Percentiles rank a stretch among this genome's conserved stretches.
Evolutionary conservation across 441 rosid species (phyloP).

Genomic region (Lepidium campestre): DNA sequence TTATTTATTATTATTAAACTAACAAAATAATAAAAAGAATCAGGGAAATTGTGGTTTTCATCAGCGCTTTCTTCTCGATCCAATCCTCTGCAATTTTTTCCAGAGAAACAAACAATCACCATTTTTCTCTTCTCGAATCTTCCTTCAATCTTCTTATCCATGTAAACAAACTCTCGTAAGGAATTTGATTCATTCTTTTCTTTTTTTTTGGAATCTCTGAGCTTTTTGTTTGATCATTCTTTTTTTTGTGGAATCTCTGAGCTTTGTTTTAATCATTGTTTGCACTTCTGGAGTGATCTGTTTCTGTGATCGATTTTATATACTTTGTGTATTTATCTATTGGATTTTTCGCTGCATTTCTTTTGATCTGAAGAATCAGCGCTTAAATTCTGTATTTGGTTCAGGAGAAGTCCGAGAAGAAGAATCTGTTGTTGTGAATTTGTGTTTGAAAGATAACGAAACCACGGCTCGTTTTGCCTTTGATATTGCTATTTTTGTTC

Average conservation of each 20-base stretch:
- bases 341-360: no score
- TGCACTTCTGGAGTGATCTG: not conserved
- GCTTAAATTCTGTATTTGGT: no score
- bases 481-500: not conserved
- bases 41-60: constrained; percentile 19
- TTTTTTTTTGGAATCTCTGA: not conserved
- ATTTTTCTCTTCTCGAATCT: not conserved
- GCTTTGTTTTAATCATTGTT: not conserved
- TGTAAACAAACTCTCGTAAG: no score
- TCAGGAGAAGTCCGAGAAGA: not conserved
- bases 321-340: not conserved
- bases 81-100: constrained; percentile 11
- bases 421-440: not conserved
- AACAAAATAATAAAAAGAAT: not conserved
- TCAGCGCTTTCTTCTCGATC: constrained; percentile 21
- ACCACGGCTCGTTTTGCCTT: not conserved
- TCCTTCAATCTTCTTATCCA: not conserved
- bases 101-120: not conserved
- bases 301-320: not conserved
- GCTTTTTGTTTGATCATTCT: not conserved
- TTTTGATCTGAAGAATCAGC: no score
- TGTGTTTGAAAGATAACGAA: not conserved
- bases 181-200: not conserved
- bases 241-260: not conserved
- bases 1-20: not conserved